A percentile compares a stretch with the other conserved stretches of the same genome.
These are phyloP conservation scores for Fermentozyma sake DNA, from an alignment of 1,139 yeast genomes.

Conservation along the genomic window DNA sequence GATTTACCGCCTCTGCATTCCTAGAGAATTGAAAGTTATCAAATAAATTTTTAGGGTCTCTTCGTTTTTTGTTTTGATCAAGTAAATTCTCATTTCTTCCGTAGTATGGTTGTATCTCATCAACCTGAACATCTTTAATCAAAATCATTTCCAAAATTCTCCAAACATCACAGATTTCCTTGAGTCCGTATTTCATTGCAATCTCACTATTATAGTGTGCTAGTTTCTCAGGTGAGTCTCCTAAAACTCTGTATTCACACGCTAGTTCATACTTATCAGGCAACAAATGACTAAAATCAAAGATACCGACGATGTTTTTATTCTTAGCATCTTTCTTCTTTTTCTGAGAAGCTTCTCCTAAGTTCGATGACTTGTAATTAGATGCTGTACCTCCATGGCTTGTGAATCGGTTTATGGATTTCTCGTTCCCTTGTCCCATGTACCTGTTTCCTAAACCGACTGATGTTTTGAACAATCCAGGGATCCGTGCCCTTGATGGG, in stretches of 20 bases:
- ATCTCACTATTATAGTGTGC: conserved; percentile 71
- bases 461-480: conserved; percentile 40
- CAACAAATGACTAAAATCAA: conserved; percentile 64
- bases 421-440: conserved; percentile 15
- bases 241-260: conserved; percentile 65
- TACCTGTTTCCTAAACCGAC: conserved; percentile 37
- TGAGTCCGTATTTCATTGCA: conserved; percentile 59
- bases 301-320: conserved; percentile 55
- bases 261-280: conserved; percentile 81
- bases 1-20: conserved; percentile 15
- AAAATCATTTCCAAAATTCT: conserved; percentile 50
- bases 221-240: conserved; percentile 59
- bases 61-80: conserved; percentile 1
- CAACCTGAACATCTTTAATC: conserved; percentile 23
- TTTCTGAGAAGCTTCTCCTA: conserved; percentile 10
- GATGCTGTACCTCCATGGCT: conserved; percentile 27
- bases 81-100: too few species aligned
- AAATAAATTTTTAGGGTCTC: neutral
- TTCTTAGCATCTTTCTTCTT: conserved; percentile 14
- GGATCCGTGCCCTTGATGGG: conserved; percentile 40
- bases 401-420: conserved; percentile 19
- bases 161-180: conserved; percentile 77
- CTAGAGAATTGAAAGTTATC: conserved; percentile 3
- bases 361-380: conserved; percentile 25
- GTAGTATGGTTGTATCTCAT: conserved; percentile 12